Conservation (phyloP, 805 yeast species). For the Soucietia sequanensis region DNA sequence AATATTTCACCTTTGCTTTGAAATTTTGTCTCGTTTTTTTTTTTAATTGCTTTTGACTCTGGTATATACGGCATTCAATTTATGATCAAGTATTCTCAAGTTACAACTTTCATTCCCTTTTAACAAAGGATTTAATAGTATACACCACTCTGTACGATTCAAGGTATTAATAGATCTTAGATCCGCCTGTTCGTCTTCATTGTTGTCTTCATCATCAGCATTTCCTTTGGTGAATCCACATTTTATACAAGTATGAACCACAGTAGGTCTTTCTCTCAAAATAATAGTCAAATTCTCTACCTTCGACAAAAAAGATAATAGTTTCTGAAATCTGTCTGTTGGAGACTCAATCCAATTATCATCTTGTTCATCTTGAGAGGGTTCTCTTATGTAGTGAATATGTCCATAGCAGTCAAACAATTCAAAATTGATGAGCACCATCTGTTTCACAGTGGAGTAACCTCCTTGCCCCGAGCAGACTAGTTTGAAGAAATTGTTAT, state of each 20-base stretch:
- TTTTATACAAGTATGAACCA: conserved; percentile 28
- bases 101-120: conserved; percentile 7
- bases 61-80: conserved; percentile 2
- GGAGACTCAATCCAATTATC: conserved; percentile 20
- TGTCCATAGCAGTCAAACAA: conserved; percentile 17
- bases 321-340: conserved; percentile 18
- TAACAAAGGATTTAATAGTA: conserved; percentile 17
- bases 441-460: conserved; percentile 22
- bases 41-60: too few species aligned
- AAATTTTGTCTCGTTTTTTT: too few species aligned
- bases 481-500: conserved; percentile 25
- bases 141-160: conserved; percentile 15
- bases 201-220: conserved; percentile 8
- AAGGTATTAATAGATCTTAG: conserved; percentile 9
- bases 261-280: conserved; percentile 20
- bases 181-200: conserved; percentile 4
- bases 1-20: too few species aligned
- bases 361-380: conserved; percentile 9
- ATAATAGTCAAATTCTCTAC: conserved; percentile 22
- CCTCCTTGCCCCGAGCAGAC: conserved; percentile 36
- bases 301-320: conserved; percentile 14
- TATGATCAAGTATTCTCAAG: conserved; percentile 6
- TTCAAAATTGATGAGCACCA: conserved; percentile 32
- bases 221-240: conserved; percentile 27
- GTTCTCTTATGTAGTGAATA: conserved; percentile 14